These are phyloP conservation scores for Cystobasidium tubakii DNA, from an alignment of 768 basidiomycete genomes.

Conservation along the genomic window DNA sequence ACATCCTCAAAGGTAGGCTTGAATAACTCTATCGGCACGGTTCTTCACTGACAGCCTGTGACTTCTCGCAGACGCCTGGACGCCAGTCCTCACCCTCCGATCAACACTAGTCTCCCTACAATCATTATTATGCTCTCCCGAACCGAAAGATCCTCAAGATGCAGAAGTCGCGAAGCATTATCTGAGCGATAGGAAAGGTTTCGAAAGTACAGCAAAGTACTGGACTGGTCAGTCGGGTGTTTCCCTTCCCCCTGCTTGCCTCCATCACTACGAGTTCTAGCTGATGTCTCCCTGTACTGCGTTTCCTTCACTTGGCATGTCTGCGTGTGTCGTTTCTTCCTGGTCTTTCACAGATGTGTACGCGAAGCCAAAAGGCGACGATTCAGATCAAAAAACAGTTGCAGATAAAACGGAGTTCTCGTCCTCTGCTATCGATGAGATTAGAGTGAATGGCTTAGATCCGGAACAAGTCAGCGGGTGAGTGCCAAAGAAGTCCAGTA, in stretches of 20 bases:
- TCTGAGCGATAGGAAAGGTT: conserved; percentile 75
- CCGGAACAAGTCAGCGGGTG: conserved; percentile 67
- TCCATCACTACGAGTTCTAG: too few relatives aligned
- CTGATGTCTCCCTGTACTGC: too few relatives aligned
- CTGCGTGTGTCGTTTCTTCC: not conserved
- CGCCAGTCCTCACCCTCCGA: conserved; percentile 88
- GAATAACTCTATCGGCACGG: conserved; percentile 40
- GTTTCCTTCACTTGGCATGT: too few relatives aligned
- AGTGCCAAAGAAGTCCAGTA: too few relatives aligned
- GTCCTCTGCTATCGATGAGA: conserved; percentile 60
- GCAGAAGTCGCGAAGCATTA: conserved; percentile 98
- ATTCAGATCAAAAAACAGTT: conserved; percentile 55
- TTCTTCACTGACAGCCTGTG: not conserved
- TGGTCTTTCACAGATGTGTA: conserved; percentile 59
- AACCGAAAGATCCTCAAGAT: conserved; percentile 94
- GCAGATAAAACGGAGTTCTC: conserved; percentile 2
- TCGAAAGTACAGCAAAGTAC: conserved; percentile 85
- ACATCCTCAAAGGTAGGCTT: conserved; percentile 59
- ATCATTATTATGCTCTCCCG: conserved; percentile 85
- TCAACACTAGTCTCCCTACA: conserved; percentile 92
- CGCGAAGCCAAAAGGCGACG: conserved; percentile 56
- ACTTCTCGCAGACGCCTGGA: conserved; percentile 59
- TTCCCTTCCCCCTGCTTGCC: too few relatives aligned
- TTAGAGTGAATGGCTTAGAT: conserved; percentile 75
- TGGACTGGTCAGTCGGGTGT: conserved; percentile 58